Conservation (phyloP, 768 basidiomycete genomes). For the Trametes sanguinea region DNA sequence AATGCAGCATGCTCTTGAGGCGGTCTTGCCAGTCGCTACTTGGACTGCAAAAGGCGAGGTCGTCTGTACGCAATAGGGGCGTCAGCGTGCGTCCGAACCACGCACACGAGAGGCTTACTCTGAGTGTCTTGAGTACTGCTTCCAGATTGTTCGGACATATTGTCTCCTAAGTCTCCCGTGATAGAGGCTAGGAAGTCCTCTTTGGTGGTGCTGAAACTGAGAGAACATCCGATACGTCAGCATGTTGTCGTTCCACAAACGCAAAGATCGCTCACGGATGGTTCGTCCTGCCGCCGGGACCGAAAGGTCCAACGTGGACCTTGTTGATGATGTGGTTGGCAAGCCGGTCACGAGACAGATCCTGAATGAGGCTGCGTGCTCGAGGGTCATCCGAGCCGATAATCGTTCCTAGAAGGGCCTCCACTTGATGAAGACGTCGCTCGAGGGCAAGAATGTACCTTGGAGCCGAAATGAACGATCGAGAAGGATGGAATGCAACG, state of each 20-base stretch:
- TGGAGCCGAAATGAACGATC: background rate
- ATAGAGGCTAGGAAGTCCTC: conserved; percentile 35
- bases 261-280: conserved; percentile 25
- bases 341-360: conserved; percentile 38
- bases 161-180: conserved; percentile 26
- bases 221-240: background rate
- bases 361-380: conserved; percentile 38
- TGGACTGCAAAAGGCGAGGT: conserved; percentile 20
- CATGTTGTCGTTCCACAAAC: no score
- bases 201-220: conserved; percentile 33
- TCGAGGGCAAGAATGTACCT: conserved; percentile 47
- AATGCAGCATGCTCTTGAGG: conserved; percentile 11
- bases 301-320: conserved; percentile 40
- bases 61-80: background rate
- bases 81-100: background rate
- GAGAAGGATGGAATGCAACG: background rate
- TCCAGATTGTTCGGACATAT: conserved; percentile 15
- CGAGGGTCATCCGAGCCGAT: conserved; percentile 42
- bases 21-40: conserved; percentile 26
- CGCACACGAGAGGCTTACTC: background rate
- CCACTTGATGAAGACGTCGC: conserved; percentile 45
- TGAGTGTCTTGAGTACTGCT: conserved; percentile 2
- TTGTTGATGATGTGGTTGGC: conserved; percentile 42
- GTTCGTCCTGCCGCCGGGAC: conserved; percentile 31
- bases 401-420: conserved; percentile 45